A percentile compares a stretch with the other conserved stretches of the same genome.
These are phyloP conservation scores for Mychonastes homosphaera DNA, from an alignment of 139 green algal genomes.

Conservation along the genomic window DNA sequence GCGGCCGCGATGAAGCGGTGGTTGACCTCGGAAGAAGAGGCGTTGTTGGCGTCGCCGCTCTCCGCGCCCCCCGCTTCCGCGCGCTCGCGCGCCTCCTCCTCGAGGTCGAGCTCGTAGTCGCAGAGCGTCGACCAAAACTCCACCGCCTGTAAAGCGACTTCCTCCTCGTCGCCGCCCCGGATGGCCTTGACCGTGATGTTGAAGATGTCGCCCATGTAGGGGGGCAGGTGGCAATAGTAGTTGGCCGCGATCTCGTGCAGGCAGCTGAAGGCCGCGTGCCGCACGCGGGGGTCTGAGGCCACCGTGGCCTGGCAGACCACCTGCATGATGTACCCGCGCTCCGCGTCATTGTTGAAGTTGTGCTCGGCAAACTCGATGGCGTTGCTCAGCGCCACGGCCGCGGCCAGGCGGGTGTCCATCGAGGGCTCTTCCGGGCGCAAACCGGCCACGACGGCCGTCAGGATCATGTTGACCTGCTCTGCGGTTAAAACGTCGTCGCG, in stretches of 20 bases:
- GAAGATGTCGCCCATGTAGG: constrained; percentile 95
- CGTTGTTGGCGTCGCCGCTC: not conserved
- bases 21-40: constrained; percentile 18
- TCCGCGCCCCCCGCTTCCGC: constrained; percentile 14
- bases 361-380: constrained; percentile 87
- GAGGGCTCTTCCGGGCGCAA: constrained; percentile 77
- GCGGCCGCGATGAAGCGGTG: constrained; percentile 82
- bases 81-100: constrained; percentile 52
- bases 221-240: constrained; percentile 87
- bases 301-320: constrained; percentile 75
- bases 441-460: constrained; percentile 86
- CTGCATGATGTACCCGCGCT: constrained; percentile 97
- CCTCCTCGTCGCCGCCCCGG: constrained; percentile 76
- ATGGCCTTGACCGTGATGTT: constrained; percentile 77
- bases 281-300: constrained; percentile 49
- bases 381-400: constrained; percentile 82
- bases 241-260: constrained; percentile 74
- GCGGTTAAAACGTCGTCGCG: constrained; percentile 72
- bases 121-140: constrained; percentile 86
- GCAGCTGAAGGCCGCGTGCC: constrained; percentile 83
- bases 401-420: constrained; percentile 70
- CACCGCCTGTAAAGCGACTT: constrained; percentile 63
- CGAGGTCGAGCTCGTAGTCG: constrained; percentile 42
- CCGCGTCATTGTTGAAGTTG: constrained; percentile 89
- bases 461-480: constrained; percentile 83